These are phyloP conservation scores for Lyophyllum shimeji DNA, from an alignment of 768 basidiomycete species.

Conservation along the genomic window DNA sequence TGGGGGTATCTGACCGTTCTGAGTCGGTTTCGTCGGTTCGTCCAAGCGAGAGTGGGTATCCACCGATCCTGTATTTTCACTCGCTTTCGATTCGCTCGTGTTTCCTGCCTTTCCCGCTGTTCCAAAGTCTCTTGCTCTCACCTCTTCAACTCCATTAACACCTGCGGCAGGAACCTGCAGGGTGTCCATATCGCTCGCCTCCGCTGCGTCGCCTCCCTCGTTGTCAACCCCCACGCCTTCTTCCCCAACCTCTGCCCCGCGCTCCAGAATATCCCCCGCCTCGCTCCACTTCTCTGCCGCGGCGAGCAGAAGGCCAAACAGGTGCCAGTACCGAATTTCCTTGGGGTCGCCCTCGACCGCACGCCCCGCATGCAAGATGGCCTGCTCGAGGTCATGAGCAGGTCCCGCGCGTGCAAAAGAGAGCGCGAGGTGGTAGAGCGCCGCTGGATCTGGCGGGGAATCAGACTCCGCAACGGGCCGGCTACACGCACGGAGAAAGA, in stretches of 20 bases:
- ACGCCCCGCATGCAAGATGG: slow-evolving; percentile 62
- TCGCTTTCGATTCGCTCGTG: background rate
- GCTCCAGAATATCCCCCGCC: slow-evolving; percentile 73
- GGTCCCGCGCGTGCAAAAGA: slow-evolving; percentile 66
- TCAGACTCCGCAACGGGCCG: slow-evolving; percentile 25
- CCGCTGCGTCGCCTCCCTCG: slow-evolving; percentile 2
- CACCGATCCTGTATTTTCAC: background rate
- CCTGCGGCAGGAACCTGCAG: background rate
- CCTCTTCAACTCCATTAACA: background rate
- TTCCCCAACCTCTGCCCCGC: slow-evolving; percentile 58
- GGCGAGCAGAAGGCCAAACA: slow-evolving; percentile 80
- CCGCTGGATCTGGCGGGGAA: slow-evolving; percentile 51
- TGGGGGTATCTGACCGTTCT: background rate
- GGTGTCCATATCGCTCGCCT: slow-evolving; percentile 4
- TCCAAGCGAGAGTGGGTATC: background rate
- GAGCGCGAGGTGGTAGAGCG: slow-evolving; percentile 80
- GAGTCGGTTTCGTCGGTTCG: background rate
- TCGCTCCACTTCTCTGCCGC: slow-evolving; percentile 78
- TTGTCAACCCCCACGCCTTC: slow-evolving; percentile 14
- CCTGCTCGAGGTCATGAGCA: slow-evolving; percentile 62
- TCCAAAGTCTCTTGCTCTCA: slow-evolving; percentile 1
- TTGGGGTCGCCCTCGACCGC: slow-evolving; percentile 71
- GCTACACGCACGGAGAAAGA: slow-evolving; percentile 43
- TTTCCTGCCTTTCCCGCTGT: background rate
- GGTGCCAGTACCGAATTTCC: slow-evolving; percentile 83